phyloP scores from a whole-genome alignment of 352 stramenopile species.

The Pilasporangium apinafurcum region DNA sequence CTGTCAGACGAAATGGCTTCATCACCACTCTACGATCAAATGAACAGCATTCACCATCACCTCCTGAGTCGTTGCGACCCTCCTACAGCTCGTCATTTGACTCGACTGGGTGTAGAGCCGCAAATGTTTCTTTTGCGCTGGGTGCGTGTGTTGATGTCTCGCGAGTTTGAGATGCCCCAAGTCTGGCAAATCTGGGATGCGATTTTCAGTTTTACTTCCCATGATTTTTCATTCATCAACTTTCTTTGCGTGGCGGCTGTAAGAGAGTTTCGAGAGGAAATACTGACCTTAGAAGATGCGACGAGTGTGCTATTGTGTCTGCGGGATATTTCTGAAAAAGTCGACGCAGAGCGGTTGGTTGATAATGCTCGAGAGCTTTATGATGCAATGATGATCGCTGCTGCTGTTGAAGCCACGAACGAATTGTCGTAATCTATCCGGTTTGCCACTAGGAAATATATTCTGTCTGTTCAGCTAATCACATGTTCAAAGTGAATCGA shows the following conservation, averaged over 20 bases:
- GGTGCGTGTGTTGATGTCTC: slow-evolving; percentile 72
- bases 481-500: too few relatives aligned
- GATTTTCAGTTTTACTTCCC: slow-evolving; percentile 65
- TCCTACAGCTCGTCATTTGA: slow-evolving; percentile 44
- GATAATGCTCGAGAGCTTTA: slow-evolving; percentile 58
- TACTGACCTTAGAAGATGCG: slow-evolving; percentile 51
- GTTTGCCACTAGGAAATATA: too few relatives aligned
- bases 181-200: slow-evolving; percentile 79
- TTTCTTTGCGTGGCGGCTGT: slow-evolving; percentile 69
- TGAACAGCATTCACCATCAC: slow-evolving; percentile 69
- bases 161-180: slow-evolving; percentile 66
- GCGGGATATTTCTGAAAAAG: slow-evolving; percentile 40
- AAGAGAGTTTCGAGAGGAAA: slow-evolving; percentile 55
- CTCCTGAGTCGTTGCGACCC: slow-evolving; percentile 59
- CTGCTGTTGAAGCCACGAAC: slow-evolving; percentile 42
- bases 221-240: slow-evolving; percentile 75
- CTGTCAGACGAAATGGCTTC: slow-evolving; percentile 15
- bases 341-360: slow-evolving; percentile 43
- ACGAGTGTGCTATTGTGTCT: slow-evolving; percentile 52
- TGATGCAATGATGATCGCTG: slow-evolving; percentile 56
- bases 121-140: slow-evolving; percentile 71
- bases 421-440: slow-evolving; percentile 8
- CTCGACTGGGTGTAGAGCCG: slow-evolving; percentile 41
- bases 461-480: too few relatives aligned
- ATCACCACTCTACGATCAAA: slow-evolving; percentile 60